A percentile compares a stretch with the other conserved stretches of the same genome.
Evolutionary conservation across 1,284 basidiomycete genomes (phyloP).

Genomic region (Puccinia horiana): DNA sequence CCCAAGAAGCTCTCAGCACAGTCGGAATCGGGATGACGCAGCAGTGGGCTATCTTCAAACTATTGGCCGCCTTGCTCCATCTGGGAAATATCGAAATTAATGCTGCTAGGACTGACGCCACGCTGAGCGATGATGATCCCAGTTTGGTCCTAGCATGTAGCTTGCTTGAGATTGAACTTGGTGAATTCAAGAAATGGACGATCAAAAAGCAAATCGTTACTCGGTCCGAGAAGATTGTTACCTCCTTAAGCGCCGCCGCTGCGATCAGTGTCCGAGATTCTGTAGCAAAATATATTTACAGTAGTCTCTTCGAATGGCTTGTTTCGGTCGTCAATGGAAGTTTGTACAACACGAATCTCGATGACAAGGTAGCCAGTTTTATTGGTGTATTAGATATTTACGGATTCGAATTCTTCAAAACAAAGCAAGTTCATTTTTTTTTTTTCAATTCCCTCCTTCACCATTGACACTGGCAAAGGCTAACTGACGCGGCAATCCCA

Average conservation of each 20-base stretch:
- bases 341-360: constrained; percentile 84
- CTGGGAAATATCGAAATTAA: constrained; percentile 93
- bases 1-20: constrained; percentile 90
- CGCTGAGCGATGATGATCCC: constrained; percentile 80
- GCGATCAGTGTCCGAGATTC: constrained; percentile 95
- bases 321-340: constrained; percentile 96
- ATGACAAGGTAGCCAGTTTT: constrained; percentile 87
- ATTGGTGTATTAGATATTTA: constrained; percentile 90
- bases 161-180: constrained; percentile 82
- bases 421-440: constrained; percentile 40
- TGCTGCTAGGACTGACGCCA: constrained; percentile 76
- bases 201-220: constrained; percentile 96
- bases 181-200: constrained; percentile 99
- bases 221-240: constrained; percentile 91
- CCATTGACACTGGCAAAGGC: not conserved
- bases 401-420: constrained; percentile 60
- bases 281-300: constrained; percentile 98
- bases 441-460: not conserved
- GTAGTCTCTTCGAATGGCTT: constrained; percentile 97
- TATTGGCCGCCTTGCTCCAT: constrained; percentile 89
- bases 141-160: constrained; percentile 78
- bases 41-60: constrained; percentile 96
- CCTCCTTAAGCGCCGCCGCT: constrained; percentile 78
- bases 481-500: not conserved
- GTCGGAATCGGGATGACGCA: constrained; percentile 96